Evolutionary conservation across 2,329 filamentous ascomycete genomes (phyloP).

Genomic region (Phialophora verrucosa): DNA sequence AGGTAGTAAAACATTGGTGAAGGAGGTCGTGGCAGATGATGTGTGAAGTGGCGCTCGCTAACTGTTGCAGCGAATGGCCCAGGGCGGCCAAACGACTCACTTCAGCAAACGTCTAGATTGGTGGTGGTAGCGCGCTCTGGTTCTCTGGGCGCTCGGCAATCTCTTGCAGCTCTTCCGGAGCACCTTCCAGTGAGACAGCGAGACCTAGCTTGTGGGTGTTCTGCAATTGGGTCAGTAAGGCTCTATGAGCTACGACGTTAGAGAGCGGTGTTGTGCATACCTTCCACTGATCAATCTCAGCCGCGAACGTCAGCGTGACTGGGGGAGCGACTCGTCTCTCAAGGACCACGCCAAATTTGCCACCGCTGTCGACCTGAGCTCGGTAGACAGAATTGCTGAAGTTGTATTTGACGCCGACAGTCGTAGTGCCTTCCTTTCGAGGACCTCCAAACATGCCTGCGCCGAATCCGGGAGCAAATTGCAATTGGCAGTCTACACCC

Average conservation of each 20-base stretch:
- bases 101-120: constrained; percentile 50
- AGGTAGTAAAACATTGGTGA: constrained; percentile 49
- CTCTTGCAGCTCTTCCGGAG: constrained; percentile 83
- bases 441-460: constrained; percentile 76
- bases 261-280: constrained; percentile 63
- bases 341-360: constrained; percentile 87
- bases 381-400: constrained; percentile 95
- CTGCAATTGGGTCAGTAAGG: constrained; percentile 54
- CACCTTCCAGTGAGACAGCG: constrained; percentile 87
- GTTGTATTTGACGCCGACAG: constrained; percentile 95
- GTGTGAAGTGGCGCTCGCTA: not conserved
- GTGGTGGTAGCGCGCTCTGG: constrained; percentile 47
- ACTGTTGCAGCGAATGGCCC: constrained; percentile 1
- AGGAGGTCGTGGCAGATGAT: constrained; percentile 9
- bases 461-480: constrained; percentile 69
- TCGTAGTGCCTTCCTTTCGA: constrained; percentile 86
- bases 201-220: constrained; percentile 94
- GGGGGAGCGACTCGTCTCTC: constrained; percentile 96
- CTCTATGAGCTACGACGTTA: constrained; percentile 9
- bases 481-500: constrained; percentile 90
- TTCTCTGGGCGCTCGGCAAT: constrained; percentile 50
- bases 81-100: not conserved
- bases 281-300: constrained; percentile 94
- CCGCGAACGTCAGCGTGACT: constrained; percentile 91
- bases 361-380: constrained; percentile 92